A percentile compares a stretch with the other conserved stretches of the same genome.
These are phyloP conservation scores for Inga oerstediana DNA, from an alignment of 306 rosid genomes.

Conservation along the genomic window DNA sequence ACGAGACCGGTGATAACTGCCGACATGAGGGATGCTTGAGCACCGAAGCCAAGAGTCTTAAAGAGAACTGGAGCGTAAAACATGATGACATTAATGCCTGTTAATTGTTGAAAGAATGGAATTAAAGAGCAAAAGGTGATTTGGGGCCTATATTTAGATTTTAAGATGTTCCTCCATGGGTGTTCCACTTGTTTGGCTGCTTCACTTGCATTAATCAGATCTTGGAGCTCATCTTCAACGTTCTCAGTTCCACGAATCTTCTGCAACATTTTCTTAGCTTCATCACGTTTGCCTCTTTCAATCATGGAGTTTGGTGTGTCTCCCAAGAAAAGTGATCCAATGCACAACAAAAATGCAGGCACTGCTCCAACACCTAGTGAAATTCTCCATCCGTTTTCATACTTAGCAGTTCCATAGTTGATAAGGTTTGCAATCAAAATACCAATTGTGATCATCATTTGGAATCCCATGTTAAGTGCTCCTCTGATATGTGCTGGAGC, in stretches of 20 bases:
- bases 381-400: constrained; percentile 32
- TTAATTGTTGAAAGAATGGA: constrained; percentile 31
- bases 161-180: constrained; percentile 35
- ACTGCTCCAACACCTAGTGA: constrained; percentile 39
- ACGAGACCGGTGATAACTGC: constrained; percentile 33
- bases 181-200: constrained; percentile 15
- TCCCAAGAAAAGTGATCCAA: constrained; percentile 29
- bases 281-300: constrained; percentile 31
- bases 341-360: constrained; percentile 32
- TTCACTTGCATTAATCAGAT: constrained; percentile 36
- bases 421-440: constrained; percentile 40
- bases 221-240: constrained; percentile 27
- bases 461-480: constrained; percentile 42
- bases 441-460: constrained; percentile 46
- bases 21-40: constrained; percentile 25
- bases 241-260: constrained; percentile 30
- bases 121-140: constrained; percentile 21
- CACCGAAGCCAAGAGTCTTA: constrained; percentile 31
- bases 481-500: constrained; percentile 40
- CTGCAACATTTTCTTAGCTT: constrained; percentile 22
- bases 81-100: constrained; percentile 33
- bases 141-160: constrained; percentile 27
- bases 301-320: constrained; percentile 42
- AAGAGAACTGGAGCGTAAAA: constrained; percentile 33
- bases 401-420: constrained; percentile 20